Evolutionary conservation across 257 asterid genomes (phyloP).

Genomic region (Coffea eugenioides): DNA sequence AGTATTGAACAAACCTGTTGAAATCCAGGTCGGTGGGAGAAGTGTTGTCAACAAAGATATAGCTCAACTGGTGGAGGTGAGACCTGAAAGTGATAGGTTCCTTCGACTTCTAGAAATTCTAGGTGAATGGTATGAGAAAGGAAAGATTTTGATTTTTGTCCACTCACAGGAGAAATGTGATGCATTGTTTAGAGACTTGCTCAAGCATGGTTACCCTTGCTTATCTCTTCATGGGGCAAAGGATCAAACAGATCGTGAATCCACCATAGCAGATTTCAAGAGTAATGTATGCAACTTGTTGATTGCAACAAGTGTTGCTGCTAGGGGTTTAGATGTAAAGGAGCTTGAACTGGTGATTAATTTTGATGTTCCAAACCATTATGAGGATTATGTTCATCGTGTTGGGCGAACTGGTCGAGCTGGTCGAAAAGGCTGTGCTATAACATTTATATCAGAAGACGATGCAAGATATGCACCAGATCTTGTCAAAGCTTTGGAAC

Average conservation of each 20-base stretch:
- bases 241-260: constrained; percentile 91
- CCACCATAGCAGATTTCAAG: constrained; percentile 79
- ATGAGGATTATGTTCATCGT: constrained; percentile 93
- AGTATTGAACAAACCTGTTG: constrained; percentile 81
- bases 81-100: constrained; percentile 86
- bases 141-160: constrained; percentile 75
- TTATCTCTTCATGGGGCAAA: constrained; percentile 91
- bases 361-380: constrained; percentile 84
- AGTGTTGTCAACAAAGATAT: constrained; percentile 96
- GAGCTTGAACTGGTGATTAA: constrained; percentile 85
- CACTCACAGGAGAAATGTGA: constrained; percentile 90
- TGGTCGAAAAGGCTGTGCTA: constrained; percentile 82
- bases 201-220: constrained; percentile 79
- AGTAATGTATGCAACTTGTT: constrained; percentile 70
- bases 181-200: constrained; percentile 62
- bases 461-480: constrained; percentile 85
- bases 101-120: constrained; percentile 66
- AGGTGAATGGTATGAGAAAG: constrained; percentile 92
- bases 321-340: constrained; percentile 91
- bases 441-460: constrained; percentile 78
- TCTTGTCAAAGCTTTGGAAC: constrained; percentile 74
- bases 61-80: constrained; percentile 78
- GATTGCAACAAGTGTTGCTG: constrained; percentile 86
- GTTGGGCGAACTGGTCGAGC: constrained; percentile 97
- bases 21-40: constrained; percentile 90